Percentiles rank a stretch among this genome's conserved stretches.
phyloP scores from a whole-genome alignment of 2,329 filamentous ascomycete genomes.

The Aquanectria penicillioides region DNA sequence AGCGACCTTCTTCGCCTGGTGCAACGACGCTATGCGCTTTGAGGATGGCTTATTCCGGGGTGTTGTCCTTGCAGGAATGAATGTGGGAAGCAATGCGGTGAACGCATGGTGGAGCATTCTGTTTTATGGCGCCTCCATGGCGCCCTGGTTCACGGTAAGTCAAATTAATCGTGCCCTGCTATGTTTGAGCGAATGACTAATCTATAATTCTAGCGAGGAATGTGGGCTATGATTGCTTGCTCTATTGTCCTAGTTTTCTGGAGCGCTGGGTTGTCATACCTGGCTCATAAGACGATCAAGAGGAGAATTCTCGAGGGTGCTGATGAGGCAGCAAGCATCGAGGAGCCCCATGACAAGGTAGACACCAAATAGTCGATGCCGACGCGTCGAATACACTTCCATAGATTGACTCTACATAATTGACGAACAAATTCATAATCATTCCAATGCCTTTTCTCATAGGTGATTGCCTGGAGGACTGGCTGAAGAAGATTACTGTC shows the following conservation, averaged over 20 bases:
- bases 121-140: slow-evolving; percentile 74
- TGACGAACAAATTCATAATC: too few relatives aligned
- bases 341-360: neutral
- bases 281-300: slow-evolving; percentile 20
- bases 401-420: too few relatives aligned
- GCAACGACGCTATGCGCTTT: slow-evolving; percentile 74
- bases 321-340: neutral
- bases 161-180: neutral
- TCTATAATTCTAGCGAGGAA: slow-evolving; percentile 60
- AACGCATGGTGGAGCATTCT: slow-evolving; percentile 80
- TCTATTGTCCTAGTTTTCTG: slow-evolving; percentile 69
- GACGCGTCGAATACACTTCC: too few relatives aligned
- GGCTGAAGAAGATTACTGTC: too few relatives aligned
- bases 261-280: slow-evolving; percentile 63
- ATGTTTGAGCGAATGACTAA: slow-evolving; percentile 22
- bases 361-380: too few relatives aligned
- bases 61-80: slow-evolving; percentile 78
- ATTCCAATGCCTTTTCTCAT: too few relatives aligned
- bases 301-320: neutral
- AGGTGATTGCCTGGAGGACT: too few relatives aligned
- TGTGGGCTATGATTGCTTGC: slow-evolving; percentile 78
- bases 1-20: slow-evolving; percentile 80
- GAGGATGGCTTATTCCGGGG: slow-evolving; percentile 71
- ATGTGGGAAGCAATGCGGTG: slow-evolving; percentile 72
- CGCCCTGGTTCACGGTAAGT: slow-evolving; percentile 72